phyloP scores from a whole-genome alignment of 345 rosid species.

The Triadica sebifera region DNA sequence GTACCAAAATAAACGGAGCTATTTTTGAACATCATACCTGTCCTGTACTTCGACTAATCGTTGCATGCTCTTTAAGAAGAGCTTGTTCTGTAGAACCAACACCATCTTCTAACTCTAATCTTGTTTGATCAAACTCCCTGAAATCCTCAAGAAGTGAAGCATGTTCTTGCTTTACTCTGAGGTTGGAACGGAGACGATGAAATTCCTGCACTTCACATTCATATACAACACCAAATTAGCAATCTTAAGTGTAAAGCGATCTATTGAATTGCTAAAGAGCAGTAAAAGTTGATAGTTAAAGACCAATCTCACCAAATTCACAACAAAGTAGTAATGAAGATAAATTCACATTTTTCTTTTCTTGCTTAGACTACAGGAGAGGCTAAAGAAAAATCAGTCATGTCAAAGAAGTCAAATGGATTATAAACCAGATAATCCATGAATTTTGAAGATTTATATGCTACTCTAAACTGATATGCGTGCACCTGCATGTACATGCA shows the following conservation, averaged over 20 bases:
- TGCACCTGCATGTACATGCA: too few relatives aligned
- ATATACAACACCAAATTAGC: constrained; percentile 28
- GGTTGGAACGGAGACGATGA: constrained; percentile 83
- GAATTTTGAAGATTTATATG: not conserved
- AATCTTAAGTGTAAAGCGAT: not conserved
- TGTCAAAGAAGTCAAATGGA: not conserved
- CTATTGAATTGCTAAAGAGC: not conserved
- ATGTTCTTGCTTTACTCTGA: constrained; percentile 88
- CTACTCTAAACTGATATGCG: not conserved
- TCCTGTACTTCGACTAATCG: constrained; percentile 76
- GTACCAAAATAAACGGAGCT: not conserved
- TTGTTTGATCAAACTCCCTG: constrained; percentile 88
- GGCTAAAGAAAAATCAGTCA: not conserved
- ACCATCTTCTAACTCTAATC: constrained; percentile 91
- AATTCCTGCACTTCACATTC: constrained; percentile 78
- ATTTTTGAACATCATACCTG: constrained; percentile 48
- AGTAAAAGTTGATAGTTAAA: not conserved
- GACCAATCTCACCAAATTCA: constrained; percentile 1
- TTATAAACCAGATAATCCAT: not conserved
- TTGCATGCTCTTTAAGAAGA: constrained; percentile 73
- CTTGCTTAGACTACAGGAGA: not conserved
- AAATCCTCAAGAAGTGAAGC: constrained; percentile 94
- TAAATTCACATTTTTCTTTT: not conserved
- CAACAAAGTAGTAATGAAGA: not conserved
- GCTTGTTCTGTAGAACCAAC: constrained; percentile 66